Percentiles rank a stretch among this genome's conserved stretches.
phyloP scores from a whole-genome alignment of 2,329 filamentous ascomycete genomes.

The Aspergillaceae sp. region DNA sequence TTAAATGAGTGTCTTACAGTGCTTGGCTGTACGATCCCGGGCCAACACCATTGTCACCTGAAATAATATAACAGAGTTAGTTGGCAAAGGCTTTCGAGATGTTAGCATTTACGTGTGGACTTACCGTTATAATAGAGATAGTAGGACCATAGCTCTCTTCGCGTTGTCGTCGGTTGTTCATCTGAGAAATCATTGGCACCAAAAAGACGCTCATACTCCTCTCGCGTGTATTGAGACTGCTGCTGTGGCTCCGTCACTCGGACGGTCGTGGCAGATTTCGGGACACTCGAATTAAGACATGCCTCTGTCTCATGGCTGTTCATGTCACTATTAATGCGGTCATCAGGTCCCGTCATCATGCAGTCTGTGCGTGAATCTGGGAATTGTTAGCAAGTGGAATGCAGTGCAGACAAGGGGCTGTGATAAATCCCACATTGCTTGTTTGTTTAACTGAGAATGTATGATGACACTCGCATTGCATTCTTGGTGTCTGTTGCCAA shows the following conservation, averaged over 20 bases:
- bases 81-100: neutral
- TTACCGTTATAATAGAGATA: slow-evolving; percentile 38
- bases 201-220: slow-evolving; percentile 30
- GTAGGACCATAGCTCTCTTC: slow-evolving; percentile 36
- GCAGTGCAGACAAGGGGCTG: no score
- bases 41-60: slow-evolving; percentile 37
- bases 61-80: neutral
- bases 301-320: neutral
- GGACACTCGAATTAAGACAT: neutral
- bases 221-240: slow-evolving; percentile 14
- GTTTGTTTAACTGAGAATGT: no score
- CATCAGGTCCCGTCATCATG: no score
- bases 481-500: no score
- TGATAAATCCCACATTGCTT: no score
- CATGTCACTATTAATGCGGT: no score
- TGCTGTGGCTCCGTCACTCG: slow-evolving; percentile 6
- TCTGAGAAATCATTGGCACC: slow-evolving; percentile 28
- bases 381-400: no score
- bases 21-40: slow-evolving; percentile 35
- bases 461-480: no score
- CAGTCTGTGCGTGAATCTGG: no score
- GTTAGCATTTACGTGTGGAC: neutral
- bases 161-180: slow-evolving; percentile 33
- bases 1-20: slow-evolving; percentile 17
- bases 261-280: neutral